Evolutionary conservation across 345 rosid genomes (phyloP).

Genomic region (Pugionium cornutum): DNA sequence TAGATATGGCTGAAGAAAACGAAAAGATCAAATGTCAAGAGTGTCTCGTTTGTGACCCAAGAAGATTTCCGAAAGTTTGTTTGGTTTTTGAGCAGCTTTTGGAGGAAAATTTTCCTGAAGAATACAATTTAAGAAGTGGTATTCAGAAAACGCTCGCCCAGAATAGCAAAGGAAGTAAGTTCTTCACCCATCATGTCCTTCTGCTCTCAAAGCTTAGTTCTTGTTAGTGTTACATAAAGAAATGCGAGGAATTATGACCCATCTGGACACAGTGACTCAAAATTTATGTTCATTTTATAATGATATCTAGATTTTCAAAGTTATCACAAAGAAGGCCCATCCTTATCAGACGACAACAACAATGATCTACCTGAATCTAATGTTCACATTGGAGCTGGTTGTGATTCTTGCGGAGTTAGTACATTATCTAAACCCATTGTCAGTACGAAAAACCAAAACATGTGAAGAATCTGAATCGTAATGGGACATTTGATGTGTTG

Average conservation of each 20-base stretch:
- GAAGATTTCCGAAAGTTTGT: conserved; percentile 63
- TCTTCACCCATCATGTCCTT: conserved; percentile 11
- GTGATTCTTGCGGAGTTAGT: conserved; percentile 70
- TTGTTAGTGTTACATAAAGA: conserved; percentile 15
- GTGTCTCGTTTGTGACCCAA: conserved; percentile 64
- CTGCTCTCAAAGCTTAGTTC: conserved; percentile 23
- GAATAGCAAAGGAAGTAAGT: conserved; percentile 39
- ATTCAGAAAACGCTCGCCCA: conserved; percentile 37
- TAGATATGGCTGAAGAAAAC: conserved; percentile 39
- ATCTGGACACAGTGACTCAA: background rate
- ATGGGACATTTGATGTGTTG: conserved; percentile 1
- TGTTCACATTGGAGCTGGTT: conserved; percentile 54
- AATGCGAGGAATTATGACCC: conserved; percentile 5
- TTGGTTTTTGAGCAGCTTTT: conserved; percentile 63
- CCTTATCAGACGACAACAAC: conserved; percentile 16
- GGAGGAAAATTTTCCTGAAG: conserved; percentile 54
- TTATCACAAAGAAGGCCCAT: conserved; percentile 34
- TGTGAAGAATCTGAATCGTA: background rate
- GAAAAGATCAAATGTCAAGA: conserved; percentile 59
- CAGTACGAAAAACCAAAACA: background rate
- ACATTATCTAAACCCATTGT: background rate
- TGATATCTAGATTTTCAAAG: conserved; percentile 41
- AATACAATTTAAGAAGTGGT: conserved; percentile 56
- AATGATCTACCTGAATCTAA: conserved; percentile 22
- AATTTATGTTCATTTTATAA: background rate